These are phyloP conservation scores for Sclerotinia minor DNA, from an alignment of 2,329 filamentous ascomycete genomes.

Conservation along the genomic window DNA sequence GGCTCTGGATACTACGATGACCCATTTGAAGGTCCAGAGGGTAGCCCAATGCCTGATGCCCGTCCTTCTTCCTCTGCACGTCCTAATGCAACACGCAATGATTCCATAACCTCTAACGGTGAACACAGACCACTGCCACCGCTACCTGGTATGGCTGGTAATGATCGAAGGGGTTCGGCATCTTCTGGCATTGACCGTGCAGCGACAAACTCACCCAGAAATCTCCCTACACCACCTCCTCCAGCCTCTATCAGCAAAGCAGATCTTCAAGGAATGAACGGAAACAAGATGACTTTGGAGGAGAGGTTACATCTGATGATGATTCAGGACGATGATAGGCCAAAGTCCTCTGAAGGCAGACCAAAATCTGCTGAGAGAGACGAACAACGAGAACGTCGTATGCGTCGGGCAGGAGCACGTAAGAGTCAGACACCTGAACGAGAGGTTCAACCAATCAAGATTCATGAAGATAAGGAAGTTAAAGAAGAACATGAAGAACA, in stretches of 20 bases:
- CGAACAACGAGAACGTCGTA: constrained; percentile 65
- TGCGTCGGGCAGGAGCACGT: constrained; percentile 60
- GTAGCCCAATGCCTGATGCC: constrained; percentile 64
- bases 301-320: constrained; percentile 88
- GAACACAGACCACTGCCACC: constrained; percentile 86
- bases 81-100: constrained; percentile 61
- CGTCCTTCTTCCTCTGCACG: constrained; percentile 44
- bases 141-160: constrained; percentile 64
- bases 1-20: constrained; percentile 51
- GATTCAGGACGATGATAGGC: constrained; percentile 65
- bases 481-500: constrained; percentile 47
- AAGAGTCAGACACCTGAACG: constrained; percentile 42
- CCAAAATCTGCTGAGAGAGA: constrained; percentile 32
- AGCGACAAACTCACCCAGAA: constrained; percentile 60
- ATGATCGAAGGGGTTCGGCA: constrained; percentile 47
- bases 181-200: constrained; percentile 70
- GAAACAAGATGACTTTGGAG: constrained; percentile 77
- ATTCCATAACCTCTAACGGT: constrained; percentile 74
- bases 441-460: constrained; percentile 38
- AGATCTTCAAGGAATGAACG: constrained; percentile 75
- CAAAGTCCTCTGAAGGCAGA: constrained; percentile 45
- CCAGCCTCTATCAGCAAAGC: constrained; percentile 69
- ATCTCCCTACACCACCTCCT: constrained; percentile 69
- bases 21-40: constrained; percentile 62
- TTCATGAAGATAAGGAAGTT: constrained; percentile 59